Conservation (phyloP, 805 yeast genomes). For the Maudiozyma pseudohumilis region DNA sequence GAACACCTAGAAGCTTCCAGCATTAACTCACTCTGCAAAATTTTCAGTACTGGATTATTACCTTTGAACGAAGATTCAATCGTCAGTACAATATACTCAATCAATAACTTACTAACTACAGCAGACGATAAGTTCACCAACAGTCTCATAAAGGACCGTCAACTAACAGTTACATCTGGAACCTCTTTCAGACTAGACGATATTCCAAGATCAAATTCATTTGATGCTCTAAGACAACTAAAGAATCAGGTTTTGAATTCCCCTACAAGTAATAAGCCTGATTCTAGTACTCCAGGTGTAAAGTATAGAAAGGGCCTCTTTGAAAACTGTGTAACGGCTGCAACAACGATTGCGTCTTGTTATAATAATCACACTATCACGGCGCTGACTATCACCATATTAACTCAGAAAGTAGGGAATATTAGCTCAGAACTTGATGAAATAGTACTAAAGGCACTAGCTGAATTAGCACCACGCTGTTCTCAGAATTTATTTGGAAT, state of each 20-base stretch:
- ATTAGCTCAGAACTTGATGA: constrained; percentile 45
- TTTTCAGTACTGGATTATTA: constrained; percentile 57
- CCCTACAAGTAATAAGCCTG: background rate
- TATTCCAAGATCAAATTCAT: background rate
- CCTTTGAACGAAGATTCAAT: constrained; percentile 71
- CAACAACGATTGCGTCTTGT: constrained; percentile 52
- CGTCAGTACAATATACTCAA: constrained; percentile 73
- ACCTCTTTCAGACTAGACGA: constrained; percentile 1
- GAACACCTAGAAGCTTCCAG: constrained; percentile 38
- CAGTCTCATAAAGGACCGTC: constrained; percentile 28
- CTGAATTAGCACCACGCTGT: constrained; percentile 50
- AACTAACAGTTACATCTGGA: constrained; percentile 21
- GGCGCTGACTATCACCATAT: constrained; percentile 67
- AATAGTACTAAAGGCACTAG: constrained; percentile 50
- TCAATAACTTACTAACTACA: constrained; percentile 61
- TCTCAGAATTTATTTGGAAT: constrained; percentile 58
- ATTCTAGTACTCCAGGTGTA: background rate
- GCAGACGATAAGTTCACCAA: constrained; percentile 36
- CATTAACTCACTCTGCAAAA: constrained; percentile 43
- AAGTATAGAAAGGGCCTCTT: constrained; percentile 28
- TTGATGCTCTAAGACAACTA: background rate
- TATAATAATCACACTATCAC: constrained; percentile 66
- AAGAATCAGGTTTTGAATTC: background rate
- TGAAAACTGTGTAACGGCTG: constrained; percentile 59
- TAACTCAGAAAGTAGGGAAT: constrained; percentile 60